A percentile compares a stretch with the other conserved stretches of the same genome.
phyloP scores from a whole-genome alignment of 2,329 filamentous ascomycete species.

The Hypoxylon sp. region DNA sequence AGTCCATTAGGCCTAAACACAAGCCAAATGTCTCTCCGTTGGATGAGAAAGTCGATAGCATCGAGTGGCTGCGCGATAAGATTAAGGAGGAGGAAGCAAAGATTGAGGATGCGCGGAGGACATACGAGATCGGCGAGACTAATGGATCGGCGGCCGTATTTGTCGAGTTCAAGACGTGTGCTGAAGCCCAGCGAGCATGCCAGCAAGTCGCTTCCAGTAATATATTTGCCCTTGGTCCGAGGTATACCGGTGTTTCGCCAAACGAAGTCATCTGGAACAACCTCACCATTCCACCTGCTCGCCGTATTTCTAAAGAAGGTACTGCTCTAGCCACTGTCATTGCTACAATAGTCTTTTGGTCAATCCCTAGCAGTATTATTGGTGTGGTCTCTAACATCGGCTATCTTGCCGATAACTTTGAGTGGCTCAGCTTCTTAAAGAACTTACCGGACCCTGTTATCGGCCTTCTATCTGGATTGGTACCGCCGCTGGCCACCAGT shows the following conservation, averaged over 20 bases:
- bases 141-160: slow-evolving; percentile 78
- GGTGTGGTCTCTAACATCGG: slow-evolving; percentile 87
- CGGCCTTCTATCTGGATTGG: slow-evolving; percentile 83
- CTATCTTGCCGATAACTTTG: slow-evolving; percentile 72
- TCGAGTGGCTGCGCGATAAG: slow-evolving; percentile 82
- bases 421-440: slow-evolving; percentile 80
- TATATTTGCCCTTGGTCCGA: slow-evolving; percentile 44
- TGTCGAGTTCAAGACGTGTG: slow-evolving; percentile 87
- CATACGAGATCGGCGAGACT: slow-evolving; percentile 39
- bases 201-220: slow-evolving; percentile 61
- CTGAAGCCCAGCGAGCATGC: slow-evolving; percentile 86
- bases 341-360: slow-evolving; percentile 87
- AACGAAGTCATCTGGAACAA: slow-evolving; percentile 89
- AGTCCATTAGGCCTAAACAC: slow-evolving; percentile 60
- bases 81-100: slow-evolving; percentile 59
- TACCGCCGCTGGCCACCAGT: slow-evolving; percentile 83
- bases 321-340: slow-evolving; percentile 76
- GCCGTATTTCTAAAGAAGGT: slow-evolving; percentile 54
- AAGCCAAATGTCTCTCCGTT: slow-evolving; percentile 71
- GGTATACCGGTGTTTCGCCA: slow-evolving; percentile 73
- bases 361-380: slow-evolving; percentile 79
- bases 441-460: slow-evolving; percentile 76
- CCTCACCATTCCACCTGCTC: slow-evolving; percentile 62
- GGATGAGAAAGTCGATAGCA: slow-evolving; percentile 87
- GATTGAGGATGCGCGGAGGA: slow-evolving; percentile 57